Evolutionary conservation across 441 rosid genomes (phyloP).

Genomic region (Cnidoscolus chayamansa): DNA sequence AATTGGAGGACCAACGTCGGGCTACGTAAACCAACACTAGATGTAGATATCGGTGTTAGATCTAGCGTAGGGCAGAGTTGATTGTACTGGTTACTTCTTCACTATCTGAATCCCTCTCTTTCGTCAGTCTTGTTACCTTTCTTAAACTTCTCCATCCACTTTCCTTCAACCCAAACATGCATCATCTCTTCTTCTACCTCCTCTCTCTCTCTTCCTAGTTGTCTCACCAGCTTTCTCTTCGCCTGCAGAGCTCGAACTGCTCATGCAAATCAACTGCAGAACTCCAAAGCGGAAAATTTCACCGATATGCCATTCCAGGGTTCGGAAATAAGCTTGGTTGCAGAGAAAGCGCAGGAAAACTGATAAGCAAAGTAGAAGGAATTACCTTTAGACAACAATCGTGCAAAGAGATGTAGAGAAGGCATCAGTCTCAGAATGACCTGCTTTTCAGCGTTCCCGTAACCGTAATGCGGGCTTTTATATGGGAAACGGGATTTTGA

Average conservation of each 20-base stretch:
- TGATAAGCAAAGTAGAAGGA: background rate
- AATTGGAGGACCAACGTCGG: no score
- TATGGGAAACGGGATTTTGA: background rate
- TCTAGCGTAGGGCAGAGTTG: no score
- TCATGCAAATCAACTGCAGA: conserved; percentile 53
- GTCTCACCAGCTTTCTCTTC: conserved; percentile 33
- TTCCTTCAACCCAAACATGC: conserved; percentile 55
- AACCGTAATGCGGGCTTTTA: background rate
- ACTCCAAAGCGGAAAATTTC: no score
- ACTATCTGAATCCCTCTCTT: no score
- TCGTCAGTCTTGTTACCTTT: no score
- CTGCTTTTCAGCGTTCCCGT: no score
- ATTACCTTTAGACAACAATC: background rate
- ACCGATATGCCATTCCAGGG: no score
- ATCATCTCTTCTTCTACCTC: conserved; percentile 15
- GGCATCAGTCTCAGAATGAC: background rate
- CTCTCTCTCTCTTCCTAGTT: conserved; percentile 27
- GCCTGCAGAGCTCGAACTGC: conserved; percentile 51
- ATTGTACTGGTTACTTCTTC: no score
- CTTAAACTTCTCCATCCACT: conserved; percentile 16
- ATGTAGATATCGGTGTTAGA: no score
- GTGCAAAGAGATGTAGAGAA: background rate
- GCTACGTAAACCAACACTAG: no score
- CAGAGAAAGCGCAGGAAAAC: background rate
- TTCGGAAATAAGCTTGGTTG: background rate